A percentile compares a stretch with the other conserved stretches of the same genome.
phyloP scores from a whole-genome alignment of 2,329 filamentous ascomycete species.

The Lasiodiplodia sp. region DNA sequence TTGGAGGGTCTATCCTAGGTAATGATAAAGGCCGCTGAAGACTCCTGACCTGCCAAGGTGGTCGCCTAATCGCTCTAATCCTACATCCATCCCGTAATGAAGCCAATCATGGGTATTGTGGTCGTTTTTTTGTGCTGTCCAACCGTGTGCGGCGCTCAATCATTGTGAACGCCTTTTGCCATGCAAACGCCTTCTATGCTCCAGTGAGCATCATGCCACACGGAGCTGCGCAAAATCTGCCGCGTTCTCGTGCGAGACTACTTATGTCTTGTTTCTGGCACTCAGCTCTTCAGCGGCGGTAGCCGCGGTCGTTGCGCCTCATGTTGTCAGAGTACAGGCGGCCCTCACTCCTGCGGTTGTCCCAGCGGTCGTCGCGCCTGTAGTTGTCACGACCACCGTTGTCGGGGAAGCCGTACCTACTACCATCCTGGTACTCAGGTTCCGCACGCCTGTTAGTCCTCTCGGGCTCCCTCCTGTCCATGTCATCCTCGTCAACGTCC shows the following conservation, averaged over 20 bases:
- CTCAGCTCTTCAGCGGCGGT: slow-evolving; percentile 17
- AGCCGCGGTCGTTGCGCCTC: slow-evolving; percentile 26
- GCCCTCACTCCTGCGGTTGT: slow-evolving; percentile 15
- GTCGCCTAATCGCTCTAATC: slow-evolving; percentile 3
- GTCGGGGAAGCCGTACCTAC: slow-evolving; percentile 50
- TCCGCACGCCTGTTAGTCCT: slow-evolving; percentile 42
- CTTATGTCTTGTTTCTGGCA: not conserved
- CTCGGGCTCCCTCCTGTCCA: slow-evolving; percentile 28
- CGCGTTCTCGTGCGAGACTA: not conserved
- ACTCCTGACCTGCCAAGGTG: not conserved
- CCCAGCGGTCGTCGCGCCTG: slow-evolving; percentile 27
- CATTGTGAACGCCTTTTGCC: slow-evolving; percentile 8
- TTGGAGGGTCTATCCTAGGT: slow-evolving; percentile 3
- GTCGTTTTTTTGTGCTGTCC: slow-evolving; percentile 14
- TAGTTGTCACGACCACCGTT: slow-evolving; percentile 14
- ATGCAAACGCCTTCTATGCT: slow-evolving; percentile 22
- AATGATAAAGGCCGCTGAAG: not conserved
- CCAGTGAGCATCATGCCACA: not conserved
- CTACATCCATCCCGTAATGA: slow-evolving; percentile 9
- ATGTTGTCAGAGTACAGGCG: slow-evolving; percentile 29
- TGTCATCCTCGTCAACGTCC: slow-evolving; percentile 50
- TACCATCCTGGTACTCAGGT: slow-evolving; percentile 51
- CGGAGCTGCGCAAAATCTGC: not conserved
- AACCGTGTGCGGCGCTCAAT: slow-evolving; percentile 7
- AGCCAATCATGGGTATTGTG: slow-evolving; percentile 28